Conservation (phyloP, 371 early-diverging fungal genomes). For the Mucor indicus region DNA sequence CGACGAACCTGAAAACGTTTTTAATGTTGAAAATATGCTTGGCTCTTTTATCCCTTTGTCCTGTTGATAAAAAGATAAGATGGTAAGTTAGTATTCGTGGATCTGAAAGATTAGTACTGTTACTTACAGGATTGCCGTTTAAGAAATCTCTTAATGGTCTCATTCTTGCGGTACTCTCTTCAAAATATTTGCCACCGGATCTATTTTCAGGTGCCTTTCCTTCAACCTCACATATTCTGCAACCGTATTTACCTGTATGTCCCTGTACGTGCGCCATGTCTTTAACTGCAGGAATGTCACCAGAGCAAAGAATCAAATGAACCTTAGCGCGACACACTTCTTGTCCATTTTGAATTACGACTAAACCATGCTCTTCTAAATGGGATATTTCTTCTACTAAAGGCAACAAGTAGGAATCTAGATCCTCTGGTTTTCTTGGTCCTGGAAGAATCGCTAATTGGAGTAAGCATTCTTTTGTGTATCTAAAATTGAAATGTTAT, state of each 20-base stretch:
- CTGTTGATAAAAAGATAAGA: no score
- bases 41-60: no score
- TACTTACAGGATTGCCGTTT: no score
- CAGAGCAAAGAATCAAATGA: neutral
- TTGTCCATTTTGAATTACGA: neutral
- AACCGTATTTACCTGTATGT: neutral
- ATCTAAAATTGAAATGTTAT: neutral
- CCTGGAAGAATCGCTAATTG: constrained; percentile 3
- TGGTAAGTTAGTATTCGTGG: no score
- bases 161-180: no score
- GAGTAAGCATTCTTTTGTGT: neutral
- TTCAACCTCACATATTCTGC: neutral
- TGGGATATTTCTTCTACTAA: neutral
- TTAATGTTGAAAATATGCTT: no score
- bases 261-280: neutral
- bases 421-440: neutral
- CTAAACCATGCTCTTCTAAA: neutral
- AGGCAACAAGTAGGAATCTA: neutral
- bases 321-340: neutral
- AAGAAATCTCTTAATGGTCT: no score
- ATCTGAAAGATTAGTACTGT: no score
- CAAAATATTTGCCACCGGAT: no score
- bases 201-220: no score
- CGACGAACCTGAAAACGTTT: no score
- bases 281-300: neutral